phyloP scores from a whole-genome alignment of 23 red algal species.

The Gracilaria domingensis region DNA sequence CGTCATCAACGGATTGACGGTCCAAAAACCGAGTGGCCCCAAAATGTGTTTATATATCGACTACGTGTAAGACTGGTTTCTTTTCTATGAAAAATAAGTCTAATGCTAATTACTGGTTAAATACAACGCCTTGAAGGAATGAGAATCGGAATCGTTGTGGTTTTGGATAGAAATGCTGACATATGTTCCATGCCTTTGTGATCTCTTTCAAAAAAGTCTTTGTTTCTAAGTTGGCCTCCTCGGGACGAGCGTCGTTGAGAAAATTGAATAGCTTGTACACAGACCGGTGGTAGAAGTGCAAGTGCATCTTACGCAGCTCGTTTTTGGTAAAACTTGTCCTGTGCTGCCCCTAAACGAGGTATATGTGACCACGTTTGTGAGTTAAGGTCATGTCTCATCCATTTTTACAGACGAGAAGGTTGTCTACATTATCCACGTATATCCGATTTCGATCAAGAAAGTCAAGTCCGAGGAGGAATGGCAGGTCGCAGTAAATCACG shows the following conservation, averaged over 20 bases:
- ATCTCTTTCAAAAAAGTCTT: slow-evolving; percentile 3
- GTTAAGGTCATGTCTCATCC: not conserved
- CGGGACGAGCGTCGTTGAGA: not conserved
- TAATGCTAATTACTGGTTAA: not conserved
- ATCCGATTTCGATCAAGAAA: not conserved
- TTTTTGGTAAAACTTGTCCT: not conserved
- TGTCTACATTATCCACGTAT: not conserved
- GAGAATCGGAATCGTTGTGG: slow-evolving; percentile 16
- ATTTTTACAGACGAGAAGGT: not conserved
- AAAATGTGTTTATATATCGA: not conserved
- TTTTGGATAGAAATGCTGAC: not conserved
- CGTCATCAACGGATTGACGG: not conserved
- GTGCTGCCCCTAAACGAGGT: not conserved
- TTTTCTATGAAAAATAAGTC: not conserved
- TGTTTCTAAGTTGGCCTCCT: not conserved
- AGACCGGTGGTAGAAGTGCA: slow-evolving; percentile 32
- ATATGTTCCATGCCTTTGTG: not conserved
- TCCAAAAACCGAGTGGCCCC: not conserved
- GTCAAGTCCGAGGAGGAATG: not conserved
- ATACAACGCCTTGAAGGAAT: not conserved
- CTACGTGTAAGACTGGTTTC: not conserved
- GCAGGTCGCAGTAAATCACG: not conserved
- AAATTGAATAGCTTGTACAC: slow-evolving; percentile 36
- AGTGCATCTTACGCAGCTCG: not conserved
- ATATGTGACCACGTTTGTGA: not conserved